Evolutionary conservation across 345 rosid genomes (phyloP).

Genomic region (Citrus australasica): DNA sequence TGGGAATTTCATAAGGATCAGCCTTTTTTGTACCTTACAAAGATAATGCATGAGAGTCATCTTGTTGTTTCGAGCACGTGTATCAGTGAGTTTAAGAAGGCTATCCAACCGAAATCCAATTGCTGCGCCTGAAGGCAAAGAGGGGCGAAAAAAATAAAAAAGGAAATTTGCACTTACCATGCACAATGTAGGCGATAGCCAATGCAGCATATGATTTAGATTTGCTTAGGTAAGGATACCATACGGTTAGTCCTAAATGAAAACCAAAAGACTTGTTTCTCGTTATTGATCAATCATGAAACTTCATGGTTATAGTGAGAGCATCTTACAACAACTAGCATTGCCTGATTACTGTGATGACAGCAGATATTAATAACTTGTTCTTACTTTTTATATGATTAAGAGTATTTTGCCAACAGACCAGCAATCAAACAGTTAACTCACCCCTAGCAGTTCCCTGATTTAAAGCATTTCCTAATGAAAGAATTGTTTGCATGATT

Average conservation of each 20-base stretch:
- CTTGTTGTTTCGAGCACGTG: constrained; percentile 80
- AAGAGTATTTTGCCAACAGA: background rate
- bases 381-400: background rate
- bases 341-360: background rate
- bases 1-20: background rate
- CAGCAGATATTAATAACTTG: background rate
- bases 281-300: background rate
- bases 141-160: background rate
- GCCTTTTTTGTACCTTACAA: constrained; percentile 65
- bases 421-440: constrained; percentile 21
- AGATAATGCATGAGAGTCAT: constrained; percentile 98
- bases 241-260: background rate
- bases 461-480: constrained; percentile 91
- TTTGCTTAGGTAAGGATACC: background rate
- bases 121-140: constrained; percentile 61
- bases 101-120: constrained; percentile 91
- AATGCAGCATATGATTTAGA: background rate
- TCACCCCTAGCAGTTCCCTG: constrained; percentile 98
- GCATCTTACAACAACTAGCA: background rate
- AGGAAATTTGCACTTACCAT: background rate
- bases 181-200: background rate
- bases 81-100: constrained; percentile 91
- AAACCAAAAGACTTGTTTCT: background rate
- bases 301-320: background rate
- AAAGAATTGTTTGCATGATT: constrained; percentile 93